Conservation (phyloP, 2,329 filamentous ascomycete genomes). For the Penicillium rolfsii region DNA sequence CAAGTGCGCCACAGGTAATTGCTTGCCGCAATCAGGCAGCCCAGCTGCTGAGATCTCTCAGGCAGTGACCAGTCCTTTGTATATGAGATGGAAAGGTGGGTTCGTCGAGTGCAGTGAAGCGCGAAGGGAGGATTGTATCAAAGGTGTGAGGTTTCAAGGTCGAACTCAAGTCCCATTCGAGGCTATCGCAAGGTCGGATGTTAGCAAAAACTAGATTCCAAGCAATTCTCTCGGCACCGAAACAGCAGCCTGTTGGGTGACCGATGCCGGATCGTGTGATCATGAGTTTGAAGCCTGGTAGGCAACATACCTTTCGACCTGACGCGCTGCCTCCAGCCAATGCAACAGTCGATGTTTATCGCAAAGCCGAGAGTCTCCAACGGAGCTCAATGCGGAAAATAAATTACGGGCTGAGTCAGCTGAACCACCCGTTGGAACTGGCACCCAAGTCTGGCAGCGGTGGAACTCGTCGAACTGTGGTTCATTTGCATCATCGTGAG, state of each 20-base stretch:
- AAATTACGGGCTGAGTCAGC: conserved; percentile 30
- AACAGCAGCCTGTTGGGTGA: background rate
- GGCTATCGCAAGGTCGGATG: background rate
- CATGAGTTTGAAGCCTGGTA: background rate
- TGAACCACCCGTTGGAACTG: conserved; percentile 4
- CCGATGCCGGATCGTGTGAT: background rate
- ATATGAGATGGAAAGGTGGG: background rate
- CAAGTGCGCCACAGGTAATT: background rate
- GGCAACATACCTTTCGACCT: background rate
- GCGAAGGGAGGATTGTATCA: background rate
- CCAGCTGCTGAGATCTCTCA: background rate
- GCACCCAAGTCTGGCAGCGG: background rate
- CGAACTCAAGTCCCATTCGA: background rate
- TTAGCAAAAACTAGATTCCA: background rate
- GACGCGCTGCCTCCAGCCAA: background rate
- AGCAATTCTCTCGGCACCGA: background rate
- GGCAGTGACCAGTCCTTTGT: background rate
- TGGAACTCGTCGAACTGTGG: conserved; percentile 20
- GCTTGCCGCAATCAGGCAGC: background rate
- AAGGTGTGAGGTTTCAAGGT: background rate
- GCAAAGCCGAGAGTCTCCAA: conserved; percentile 2
- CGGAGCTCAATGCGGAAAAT: conserved; percentile 9
- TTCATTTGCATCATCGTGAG: conserved; percentile 34
- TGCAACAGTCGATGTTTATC: conserved; percentile 10
- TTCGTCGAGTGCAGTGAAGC: background rate